These are phyloP conservation scores for Exophiala sp. DNA, from an alignment of 2,329 filamentous ascomycete species.

Conservation along the genomic window DNA sequence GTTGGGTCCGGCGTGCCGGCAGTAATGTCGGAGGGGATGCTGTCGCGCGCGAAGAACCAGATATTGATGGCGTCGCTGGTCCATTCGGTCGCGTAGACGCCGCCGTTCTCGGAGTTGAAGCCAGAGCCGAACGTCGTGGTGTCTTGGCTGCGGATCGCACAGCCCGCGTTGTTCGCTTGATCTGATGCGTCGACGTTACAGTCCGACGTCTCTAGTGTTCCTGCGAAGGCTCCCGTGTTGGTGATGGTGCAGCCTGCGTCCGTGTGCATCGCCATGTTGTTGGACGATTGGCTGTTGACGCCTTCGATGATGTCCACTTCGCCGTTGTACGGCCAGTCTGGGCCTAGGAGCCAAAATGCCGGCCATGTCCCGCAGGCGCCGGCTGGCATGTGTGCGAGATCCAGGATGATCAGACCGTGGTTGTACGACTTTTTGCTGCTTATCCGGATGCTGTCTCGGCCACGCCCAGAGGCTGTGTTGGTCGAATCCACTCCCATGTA, in stretches of 20 bases:
- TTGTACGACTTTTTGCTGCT: slow-evolving; percentile 59
- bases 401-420: slow-evolving; percentile 63
- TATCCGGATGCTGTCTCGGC: slow-evolving; percentile 66
- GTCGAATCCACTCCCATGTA: slow-evolving; percentile 65
- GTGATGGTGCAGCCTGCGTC: slow-evolving; percentile 53
- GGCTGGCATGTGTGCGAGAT: slow-evolving; percentile 69
- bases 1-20: slow-evolving; percentile 57
- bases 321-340: slow-evolving; percentile 56
- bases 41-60: slow-evolving; percentile 70
- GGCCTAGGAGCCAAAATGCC: slow-evolving; percentile 53
- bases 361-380: slow-evolving; percentile 70
- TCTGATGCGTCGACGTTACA: slow-evolving; percentile 50
- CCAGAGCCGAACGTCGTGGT: slow-evolving; percentile 57
- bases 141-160: slow-evolving; percentile 50
- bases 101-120: slow-evolving; percentile 65
- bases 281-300: slow-evolving; percentile 56
- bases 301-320: slow-evolving; percentile 71
- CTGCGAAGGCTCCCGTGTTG: slow-evolving; percentile 42
- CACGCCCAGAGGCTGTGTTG: slow-evolving; percentile 50
- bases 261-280: slow-evolving; percentile 65
- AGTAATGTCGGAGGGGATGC: slow-evolving; percentile 59
- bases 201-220: slow-evolving; percentile 47
- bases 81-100: slow-evolving; percentile 73
- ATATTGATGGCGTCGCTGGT: slow-evolving; percentile 64
- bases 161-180: slow-evolving; percentile 51